phyloP scores from a whole-genome alignment of 108 stramenopile species.

The Cyclostephanos tholiformis region DNA sequence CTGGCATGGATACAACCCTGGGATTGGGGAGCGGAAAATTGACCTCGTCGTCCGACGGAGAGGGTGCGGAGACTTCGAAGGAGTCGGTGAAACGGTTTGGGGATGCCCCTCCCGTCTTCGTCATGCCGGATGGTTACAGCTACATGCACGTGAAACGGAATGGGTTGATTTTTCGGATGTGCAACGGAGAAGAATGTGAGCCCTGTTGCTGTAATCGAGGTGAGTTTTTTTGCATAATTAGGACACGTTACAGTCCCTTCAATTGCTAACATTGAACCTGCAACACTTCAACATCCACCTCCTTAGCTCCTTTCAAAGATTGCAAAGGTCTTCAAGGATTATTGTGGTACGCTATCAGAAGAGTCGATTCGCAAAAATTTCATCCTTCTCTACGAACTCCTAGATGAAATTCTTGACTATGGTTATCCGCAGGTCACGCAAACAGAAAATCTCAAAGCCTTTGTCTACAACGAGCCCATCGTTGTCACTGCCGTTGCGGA shows the following conservation, averaged over 20 bases:
- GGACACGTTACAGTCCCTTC: neutral
- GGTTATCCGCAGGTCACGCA: constrained; percentile 98
- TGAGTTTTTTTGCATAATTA: constrained; percentile 25
- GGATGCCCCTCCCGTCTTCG: constrained; percentile 91
- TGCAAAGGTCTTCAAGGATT: constrained; percentile 99
- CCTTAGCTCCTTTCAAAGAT: constrained; percentile 93
- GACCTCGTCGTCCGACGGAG: constrained; percentile 9
- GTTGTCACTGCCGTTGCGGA: constrained; percentile 76
- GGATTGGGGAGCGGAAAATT: constrained; percentile 19
- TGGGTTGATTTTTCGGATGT: constrained; percentile 94
- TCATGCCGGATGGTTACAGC: constrained; percentile 91
- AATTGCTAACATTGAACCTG: neutral
- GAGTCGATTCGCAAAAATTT: constrained; percentile 99
- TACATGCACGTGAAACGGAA: constrained; percentile 96
- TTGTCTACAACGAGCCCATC: constrained; percentile 99
- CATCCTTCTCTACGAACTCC: constrained; percentile 98
- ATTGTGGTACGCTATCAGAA: constrained; percentile 97
- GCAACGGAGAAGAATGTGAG: constrained; percentile 92
- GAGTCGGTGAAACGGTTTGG: constrained; percentile 53
- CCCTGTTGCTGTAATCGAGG: constrained; percentile 81
- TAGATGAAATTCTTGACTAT: constrained; percentile 99
- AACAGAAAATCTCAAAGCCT: constrained; percentile 96
- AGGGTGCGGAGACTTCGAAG: constrained; percentile 19
- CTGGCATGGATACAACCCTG: constrained; percentile 46
- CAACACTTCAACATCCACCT: neutral